Percentiles rank a stretch among this genome's conserved stretches.
These are phyloP conservation scores for Centaurea solstitialis DNA, from an alignment of 129 eudicot species.

Conservation along the genomic window DNA sequence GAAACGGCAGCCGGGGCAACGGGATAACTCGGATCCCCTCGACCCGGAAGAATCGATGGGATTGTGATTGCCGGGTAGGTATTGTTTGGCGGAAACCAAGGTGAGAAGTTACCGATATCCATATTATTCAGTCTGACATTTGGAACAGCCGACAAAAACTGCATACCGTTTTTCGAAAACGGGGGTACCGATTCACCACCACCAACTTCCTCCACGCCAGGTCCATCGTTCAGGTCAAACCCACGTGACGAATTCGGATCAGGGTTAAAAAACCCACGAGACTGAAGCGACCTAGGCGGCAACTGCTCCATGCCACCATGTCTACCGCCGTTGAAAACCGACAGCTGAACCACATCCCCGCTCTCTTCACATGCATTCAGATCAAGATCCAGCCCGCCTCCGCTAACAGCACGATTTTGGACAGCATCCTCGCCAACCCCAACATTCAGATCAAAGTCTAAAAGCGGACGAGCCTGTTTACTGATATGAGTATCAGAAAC, in stretches of 20 bases:
- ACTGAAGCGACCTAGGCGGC: conserved; percentile 30
- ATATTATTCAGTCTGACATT: conserved; percentile 55
- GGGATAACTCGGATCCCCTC: conserved; percentile 57
- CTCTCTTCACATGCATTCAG: conserved; percentile 72
- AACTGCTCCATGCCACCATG: neutral
- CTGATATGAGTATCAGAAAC: conserved; percentile 27
- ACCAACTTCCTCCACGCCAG: conserved; percentile 60
- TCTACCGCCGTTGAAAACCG: conserved; percentile 36
- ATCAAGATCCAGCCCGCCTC: conserved; percentile 68
- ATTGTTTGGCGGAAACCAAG: conserved; percentile 71
- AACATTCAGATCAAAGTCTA: conserved; percentile 79
- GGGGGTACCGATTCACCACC: conserved; percentile 30
- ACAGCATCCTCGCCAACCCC: conserved; percentile 49
- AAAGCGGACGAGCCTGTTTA: conserved; percentile 48
- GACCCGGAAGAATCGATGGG: conserved; percentile 55
- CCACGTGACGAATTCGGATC: conserved; percentile 47
- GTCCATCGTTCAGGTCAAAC: conserved; percentile 75
- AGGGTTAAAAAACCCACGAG: conserved; percentile 18
- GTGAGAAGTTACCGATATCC: conserved; percentile 49
- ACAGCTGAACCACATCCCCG: conserved; percentile 49
- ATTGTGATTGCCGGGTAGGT: conserved; percentile 51
- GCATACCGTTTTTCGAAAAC: conserved; percentile 29
- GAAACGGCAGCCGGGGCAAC: conserved; percentile 38
- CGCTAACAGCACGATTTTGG: conserved; percentile 23
- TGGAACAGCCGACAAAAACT: conserved; percentile 35